Conservation (phyloP, 306 rosid species). For the Fagus sylvatica region DNA sequence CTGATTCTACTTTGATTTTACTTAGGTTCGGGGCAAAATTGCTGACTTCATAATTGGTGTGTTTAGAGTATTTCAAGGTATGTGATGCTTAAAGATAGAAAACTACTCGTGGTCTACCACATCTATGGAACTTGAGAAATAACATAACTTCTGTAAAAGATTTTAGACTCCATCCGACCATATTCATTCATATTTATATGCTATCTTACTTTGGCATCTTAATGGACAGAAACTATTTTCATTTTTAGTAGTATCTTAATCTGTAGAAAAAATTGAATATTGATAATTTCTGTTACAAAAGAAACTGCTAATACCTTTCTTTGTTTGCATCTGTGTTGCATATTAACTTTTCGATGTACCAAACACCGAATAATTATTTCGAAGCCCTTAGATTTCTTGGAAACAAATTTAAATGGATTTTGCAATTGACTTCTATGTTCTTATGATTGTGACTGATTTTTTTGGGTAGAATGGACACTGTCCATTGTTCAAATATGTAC, state of each 20-base stretch:
- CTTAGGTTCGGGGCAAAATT: slow-evolving; percentile 68
- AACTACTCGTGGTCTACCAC: background rate
- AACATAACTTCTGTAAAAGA: background rate
- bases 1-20: slow-evolving; percentile 23
- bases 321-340: background rate
- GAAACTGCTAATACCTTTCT: background rate
- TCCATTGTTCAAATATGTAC: no score
- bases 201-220: background rate
- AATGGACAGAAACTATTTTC: background rate
- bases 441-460: no score
- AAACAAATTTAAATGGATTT: no score
- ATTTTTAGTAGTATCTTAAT: background rate
- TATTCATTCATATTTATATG: background rate
- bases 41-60: slow-evolving; percentile 67
- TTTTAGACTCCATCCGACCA: background rate
- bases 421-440: no score
- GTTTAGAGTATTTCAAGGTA: slow-evolving; percentile 85
- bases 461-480: no score
- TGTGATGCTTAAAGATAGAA: slow-evolving; percentile 6
- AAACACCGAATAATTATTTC: no score
- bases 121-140: background rate
- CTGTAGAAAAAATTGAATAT: background rate
- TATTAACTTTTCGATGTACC: no score
- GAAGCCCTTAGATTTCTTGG: no score
- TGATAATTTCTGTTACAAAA: background rate